phyloP scores from a whole-genome alignment of 768 basidiomycete species.

The Hygrocybe punicea region DNA sequence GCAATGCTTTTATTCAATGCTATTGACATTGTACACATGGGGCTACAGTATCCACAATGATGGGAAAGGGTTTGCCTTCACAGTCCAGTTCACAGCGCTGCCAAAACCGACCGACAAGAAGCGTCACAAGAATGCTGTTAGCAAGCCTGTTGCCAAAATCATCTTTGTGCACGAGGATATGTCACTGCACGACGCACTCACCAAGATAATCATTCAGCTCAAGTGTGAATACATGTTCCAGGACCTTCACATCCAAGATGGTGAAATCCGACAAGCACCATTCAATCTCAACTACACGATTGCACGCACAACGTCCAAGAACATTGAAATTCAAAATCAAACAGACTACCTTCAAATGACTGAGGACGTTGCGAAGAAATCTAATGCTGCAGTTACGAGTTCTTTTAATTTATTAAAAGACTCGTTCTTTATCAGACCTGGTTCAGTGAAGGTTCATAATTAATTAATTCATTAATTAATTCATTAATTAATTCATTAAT shows the following conservation, averaged over 20 bases:
- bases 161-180: not conserved
- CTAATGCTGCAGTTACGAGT: not conserved
- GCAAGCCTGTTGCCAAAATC: not conserved
- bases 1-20: no score
- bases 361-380: not conserved
- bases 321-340: not conserved
- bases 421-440: no score
- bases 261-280: not conserved
- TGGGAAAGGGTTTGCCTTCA: not conserved
- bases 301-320: not conserved
- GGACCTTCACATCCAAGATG: not conserved
- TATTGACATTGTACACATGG: not conserved
- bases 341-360: not conserved
- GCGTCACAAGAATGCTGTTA: not conserved
- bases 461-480: no score
- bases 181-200: not conserved
- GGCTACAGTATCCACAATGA: not conserved
- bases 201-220: not conserved
- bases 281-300: not conserved
- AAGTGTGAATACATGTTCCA: not conserved
- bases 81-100: conserved; percentile 10
- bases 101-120: not conserved
- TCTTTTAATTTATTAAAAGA: no score
- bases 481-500: no score
- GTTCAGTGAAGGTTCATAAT: no score